Base-by-base conservation (phyloP, 208 protist genomes). In the Acanthamoeba triangularis region DNA sequence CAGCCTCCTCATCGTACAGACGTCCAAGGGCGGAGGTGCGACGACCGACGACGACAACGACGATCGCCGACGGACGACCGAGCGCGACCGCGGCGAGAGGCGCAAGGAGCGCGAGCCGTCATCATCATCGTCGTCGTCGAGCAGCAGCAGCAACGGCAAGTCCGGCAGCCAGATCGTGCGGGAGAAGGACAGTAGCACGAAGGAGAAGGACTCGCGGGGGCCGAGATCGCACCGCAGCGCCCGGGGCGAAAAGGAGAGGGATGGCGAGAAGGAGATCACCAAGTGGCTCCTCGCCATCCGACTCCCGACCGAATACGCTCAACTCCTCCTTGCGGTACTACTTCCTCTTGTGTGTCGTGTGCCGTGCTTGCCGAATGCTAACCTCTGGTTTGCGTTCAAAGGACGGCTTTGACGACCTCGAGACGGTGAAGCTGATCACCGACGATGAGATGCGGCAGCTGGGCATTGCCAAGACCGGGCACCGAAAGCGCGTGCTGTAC, bases 361-460 rank as follows among this genome's bases (percentile, higher is more conserved):
- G n/a, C n/a, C n/a, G n/a, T n/a, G 28, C 61, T 18, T 28, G 61
- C 4, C 28, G 28, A 7, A 28, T 28, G 28, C 16, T 67, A 1
- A n/a, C 5, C 61, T 1, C 3, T 5, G 61, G 16, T 67, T 1
- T 67, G 30, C 33, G 30, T 1, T 82, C 3, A 18, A 2, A 93
- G 37, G 88, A 94, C 28, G 90, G 90, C 1, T 94, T 94, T 25
- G 90, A 94, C 16, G 90, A 94, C 33, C 41, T 94, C n/a, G 90
- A 94, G 30, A 94, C 90, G 49, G 11, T 94, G 16, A 94, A 94
- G 69, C 47, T 94, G 65, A 94, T 94, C 44, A 94, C 90, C 3
- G 90, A 94, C 47, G 90, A 94, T 4, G 90, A 94, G 63, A 25
- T 94, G 65, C 37, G 54, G 37, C 44, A 82, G n/a, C 63, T 94